Evolutionary conservation across 768 basidiomycete genomes (phyloP).

Genomic region (Zangia roseola): DNA sequence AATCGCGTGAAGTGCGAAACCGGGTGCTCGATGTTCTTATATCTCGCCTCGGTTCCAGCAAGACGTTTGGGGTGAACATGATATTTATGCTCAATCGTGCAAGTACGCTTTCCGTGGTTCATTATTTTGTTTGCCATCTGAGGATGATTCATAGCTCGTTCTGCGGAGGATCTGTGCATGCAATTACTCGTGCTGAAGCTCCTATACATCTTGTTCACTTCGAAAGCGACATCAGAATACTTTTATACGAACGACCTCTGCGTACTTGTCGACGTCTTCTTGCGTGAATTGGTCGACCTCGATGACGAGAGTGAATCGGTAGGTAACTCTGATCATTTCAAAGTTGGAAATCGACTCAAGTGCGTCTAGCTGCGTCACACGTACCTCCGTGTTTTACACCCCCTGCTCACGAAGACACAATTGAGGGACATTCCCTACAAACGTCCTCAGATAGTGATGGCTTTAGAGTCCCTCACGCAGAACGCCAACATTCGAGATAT

Average conservation of each 20-base stretch:
- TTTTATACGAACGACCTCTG: slow-evolving; percentile 98
- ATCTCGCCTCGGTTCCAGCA: slow-evolving; percentile 79
- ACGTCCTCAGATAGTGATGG: slow-evolving; percentile 80
- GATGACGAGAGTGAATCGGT: slow-evolving; percentile 95
- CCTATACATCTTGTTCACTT: slow-evolving; percentile 92
- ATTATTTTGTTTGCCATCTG: slow-evolving; percentile 2
- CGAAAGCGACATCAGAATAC: slow-evolving; percentile 88
- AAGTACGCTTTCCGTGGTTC: slow-evolving; percentile 49
- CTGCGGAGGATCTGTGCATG: slow-evolving; percentile 91
- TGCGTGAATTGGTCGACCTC: slow-evolving; percentile 89
- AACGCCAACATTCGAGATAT: slow-evolving; percentile 79
- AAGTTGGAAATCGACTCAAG: slow-evolving; percentile 3
- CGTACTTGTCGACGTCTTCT: slow-evolving; percentile 95
- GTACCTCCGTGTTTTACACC: slow-evolving; percentile 94
- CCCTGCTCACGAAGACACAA: slow-evolving; percentile 92
- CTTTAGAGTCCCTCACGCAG: slow-evolving; percentile 74
- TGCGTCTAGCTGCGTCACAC: slow-evolving; percentile 81
- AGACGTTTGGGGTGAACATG: slow-evolving; percentile 97
- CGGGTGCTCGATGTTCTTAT: slow-evolving; percentile 81
- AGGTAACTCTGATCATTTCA: slow-evolving; percentile 29
- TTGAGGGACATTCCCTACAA: slow-evolving; percentile 85
- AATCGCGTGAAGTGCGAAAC: slow-evolving; percentile 55
- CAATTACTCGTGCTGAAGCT: slow-evolving; percentile 92
- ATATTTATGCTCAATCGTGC: slow-evolving; percentile 99
- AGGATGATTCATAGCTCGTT: slow-evolving; percentile 56